phyloP scores from a whole-genome alignment of 495 filamentous ascomycete genomes.

The Penicillium dipodomyicola region DNA sequence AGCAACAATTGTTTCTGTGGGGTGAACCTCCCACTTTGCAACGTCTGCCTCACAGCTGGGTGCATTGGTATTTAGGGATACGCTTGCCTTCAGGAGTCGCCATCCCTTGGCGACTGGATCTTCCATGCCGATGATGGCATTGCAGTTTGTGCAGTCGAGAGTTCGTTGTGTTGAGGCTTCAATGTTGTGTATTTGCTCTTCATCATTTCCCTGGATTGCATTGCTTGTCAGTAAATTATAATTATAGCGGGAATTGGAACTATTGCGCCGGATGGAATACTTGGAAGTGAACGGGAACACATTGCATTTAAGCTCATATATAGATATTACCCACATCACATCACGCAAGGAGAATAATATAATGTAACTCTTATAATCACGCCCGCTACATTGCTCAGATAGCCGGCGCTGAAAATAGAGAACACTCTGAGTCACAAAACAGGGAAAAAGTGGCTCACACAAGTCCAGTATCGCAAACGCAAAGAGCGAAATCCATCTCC shows the following conservation, averaged over 20 bases:
- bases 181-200: conserved; percentile 10
- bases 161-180: conserved; percentile 15
- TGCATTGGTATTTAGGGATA: conserved; percentile 29
- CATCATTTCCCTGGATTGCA: conserved; percentile 21
- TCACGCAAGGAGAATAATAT: neutral
- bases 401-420: conserved; percentile 32
- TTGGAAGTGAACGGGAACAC: neutral
- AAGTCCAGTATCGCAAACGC: conserved; percentile 33
- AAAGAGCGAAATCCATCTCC: conserved; percentile 51
- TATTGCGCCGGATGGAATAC: neutral
- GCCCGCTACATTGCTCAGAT: conserved; percentile 48
- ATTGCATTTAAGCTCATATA: conserved; percentile 8
- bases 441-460: conserved; percentile 14
- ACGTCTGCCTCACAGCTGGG: neutral
- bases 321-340: neutral
- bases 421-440: conserved; percentile 18
- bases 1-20: conserved; percentile 50
- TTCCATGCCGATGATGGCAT: conserved; percentile 42
- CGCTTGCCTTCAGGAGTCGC: conserved; percentile 52
- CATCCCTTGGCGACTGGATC: conserved; percentile 42
- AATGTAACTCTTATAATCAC: conserved; percentile 58
- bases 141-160: conserved; percentile 44
- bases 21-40: conserved; percentile 34
- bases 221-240: conserved; percentile 19
- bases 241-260: neutral